phyloP scores from a whole-genome alignment of 495 filamentous ascomycete species.

The Trichoderma parareesei region DNA sequence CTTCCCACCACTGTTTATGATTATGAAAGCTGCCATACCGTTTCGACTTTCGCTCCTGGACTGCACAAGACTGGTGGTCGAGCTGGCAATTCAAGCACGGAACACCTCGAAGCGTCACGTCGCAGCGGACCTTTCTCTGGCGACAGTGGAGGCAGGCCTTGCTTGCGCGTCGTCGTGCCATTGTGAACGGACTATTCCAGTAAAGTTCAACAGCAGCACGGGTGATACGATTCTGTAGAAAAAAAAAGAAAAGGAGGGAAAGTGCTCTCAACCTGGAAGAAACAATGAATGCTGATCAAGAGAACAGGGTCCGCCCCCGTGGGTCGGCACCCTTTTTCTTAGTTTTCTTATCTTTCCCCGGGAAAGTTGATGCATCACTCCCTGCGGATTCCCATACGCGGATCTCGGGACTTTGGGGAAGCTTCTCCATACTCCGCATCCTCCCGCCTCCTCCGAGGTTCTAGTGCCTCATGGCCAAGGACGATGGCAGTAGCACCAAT shows the following conservation, averaged over 20 bases:
- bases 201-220: neutral
- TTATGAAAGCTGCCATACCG: slow-evolving; percentile 23
- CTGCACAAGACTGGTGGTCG: slow-evolving; percentile 26
- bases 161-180: slow-evolving; percentile 25
- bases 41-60: slow-evolving; percentile 33
- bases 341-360: neutral
- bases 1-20: neutral
- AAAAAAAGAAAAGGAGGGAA: neutral
- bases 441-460: neutral
- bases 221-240: neutral
- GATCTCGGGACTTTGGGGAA: neutral
- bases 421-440: neutral
- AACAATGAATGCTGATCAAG: neutral
- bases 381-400: neutral
- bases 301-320: neutral
- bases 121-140: slow-evolving; percentile 45
- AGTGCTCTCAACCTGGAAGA: neutral
- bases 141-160: slow-evolving; percentile 43
- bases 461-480: neutral
- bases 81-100: slow-evolving; percentile 44
- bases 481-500: neutral
- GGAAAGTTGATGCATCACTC: neutral
- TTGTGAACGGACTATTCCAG: neutral
- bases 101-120: slow-evolving; percentile 38
- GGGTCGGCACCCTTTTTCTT: neutral